phyloP scores from a whole-genome alignment of 2,329 filamentous ascomycete genomes.

The Alternaria arborescens region DNA sequence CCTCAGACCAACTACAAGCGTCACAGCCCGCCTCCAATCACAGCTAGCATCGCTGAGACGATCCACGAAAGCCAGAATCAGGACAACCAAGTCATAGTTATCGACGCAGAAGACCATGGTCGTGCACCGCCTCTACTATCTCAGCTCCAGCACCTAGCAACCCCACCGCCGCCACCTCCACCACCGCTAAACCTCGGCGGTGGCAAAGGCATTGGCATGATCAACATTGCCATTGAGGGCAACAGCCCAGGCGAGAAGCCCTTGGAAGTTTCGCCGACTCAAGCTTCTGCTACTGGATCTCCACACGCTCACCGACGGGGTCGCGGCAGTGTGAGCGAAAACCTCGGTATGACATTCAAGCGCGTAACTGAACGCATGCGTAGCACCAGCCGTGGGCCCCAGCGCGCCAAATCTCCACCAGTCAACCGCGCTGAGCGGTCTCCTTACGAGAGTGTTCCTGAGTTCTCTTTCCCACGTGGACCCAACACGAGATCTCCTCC shows the following conservation, averaged over 20 bases:
- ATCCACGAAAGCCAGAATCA: slow-evolving; percentile 57
- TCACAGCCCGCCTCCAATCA: slow-evolving; percentile 52
- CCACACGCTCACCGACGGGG: slow-evolving; percentile 61
- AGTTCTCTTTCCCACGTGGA: slow-evolving; percentile 40
- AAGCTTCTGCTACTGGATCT: slow-evolving; percentile 43
- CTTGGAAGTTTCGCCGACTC: slow-evolving; percentile 32
- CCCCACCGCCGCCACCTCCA: slow-evolving; percentile 58
- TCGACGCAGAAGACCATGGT: slow-evolving; percentile 53
- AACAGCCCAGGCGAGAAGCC: slow-evolving; percentile 40
- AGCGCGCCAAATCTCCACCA: slow-evolving; percentile 59
- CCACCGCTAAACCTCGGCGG: slow-evolving; percentile 31
- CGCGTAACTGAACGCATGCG: slow-evolving; percentile 66
- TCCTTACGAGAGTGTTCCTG: slow-evolving; percentile 57
- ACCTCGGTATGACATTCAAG: slow-evolving; percentile 60
- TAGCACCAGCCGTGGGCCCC: slow-evolving; percentile 60
- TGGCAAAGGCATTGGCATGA: slow-evolving; percentile 47
- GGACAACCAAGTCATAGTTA: slow-evolving; percentile 54
- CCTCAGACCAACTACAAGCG: slow-evolving; percentile 49
- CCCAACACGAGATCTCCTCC: slow-evolving; percentile 38
- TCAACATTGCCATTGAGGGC: slow-evolving; percentile 59
- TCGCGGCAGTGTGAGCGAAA: slow-evolving; percentile 66
- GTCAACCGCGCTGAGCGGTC: slow-evolving; percentile 41
- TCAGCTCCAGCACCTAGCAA: slow-evolving; percentile 68
- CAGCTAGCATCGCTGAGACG: slow-evolving; percentile 64
- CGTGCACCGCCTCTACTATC: slow-evolving; percentile 62